A percentile compares a stretch with the other conserved stretches of the same genome.
Conservation (phyloP, 2,329 filamentous ascomycete species). For the Pleurostoma richardsiae region DNA sequence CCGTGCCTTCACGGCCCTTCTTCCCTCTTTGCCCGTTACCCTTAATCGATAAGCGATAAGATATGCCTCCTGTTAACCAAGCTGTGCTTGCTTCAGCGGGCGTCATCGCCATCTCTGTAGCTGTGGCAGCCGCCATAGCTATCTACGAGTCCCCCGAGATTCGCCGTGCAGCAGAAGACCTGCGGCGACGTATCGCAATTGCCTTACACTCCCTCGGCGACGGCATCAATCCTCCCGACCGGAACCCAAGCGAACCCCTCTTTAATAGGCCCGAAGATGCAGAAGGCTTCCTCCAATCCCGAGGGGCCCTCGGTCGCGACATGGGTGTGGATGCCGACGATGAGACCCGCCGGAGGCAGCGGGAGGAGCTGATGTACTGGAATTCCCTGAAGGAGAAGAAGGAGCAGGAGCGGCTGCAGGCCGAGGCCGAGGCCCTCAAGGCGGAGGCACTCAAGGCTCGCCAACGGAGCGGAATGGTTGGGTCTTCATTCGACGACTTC, state of each 20-base stretch:
- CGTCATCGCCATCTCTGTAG: constrained; percentile 52
- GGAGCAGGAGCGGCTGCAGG: constrained; percentile 18
- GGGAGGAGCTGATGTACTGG: constrained; percentile 62
- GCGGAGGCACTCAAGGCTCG: not conserved
- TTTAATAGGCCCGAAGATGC: constrained; percentile 65
- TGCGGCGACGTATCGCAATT: constrained; percentile 56
- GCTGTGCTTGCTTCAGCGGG: constrained; percentile 49
- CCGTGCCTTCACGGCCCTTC: constrained; percentile 4
- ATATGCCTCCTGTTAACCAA: constrained; percentile 53
- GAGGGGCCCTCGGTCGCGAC: constrained; percentile 33
- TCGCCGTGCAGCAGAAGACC: constrained; percentile 55
- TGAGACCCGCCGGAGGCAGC: constrained; percentile 53
- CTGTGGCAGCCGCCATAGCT: constrained; percentile 52
- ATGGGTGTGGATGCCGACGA: constrained; percentile 57
- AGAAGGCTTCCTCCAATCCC: constrained; percentile 54
- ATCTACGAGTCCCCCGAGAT: constrained; percentile 62
- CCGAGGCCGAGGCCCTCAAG: constrained; percentile 14
- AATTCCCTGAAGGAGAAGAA: constrained; percentile 28
- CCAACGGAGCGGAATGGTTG: constrained; percentile 7
- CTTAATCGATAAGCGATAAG: constrained; percentile 5
- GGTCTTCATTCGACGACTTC: constrained; percentile 55
- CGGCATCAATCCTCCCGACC: constrained; percentile 39
- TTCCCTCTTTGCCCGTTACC: not conserved
- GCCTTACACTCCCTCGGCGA: constrained; percentile 56
- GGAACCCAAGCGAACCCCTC: constrained; percentile 35